These are phyloP conservation scores for Fonsecaea multimorphosa DNA, from an alignment of 2,329 filamentous ascomycete genomes.

Conservation along the genomic window DNA sequence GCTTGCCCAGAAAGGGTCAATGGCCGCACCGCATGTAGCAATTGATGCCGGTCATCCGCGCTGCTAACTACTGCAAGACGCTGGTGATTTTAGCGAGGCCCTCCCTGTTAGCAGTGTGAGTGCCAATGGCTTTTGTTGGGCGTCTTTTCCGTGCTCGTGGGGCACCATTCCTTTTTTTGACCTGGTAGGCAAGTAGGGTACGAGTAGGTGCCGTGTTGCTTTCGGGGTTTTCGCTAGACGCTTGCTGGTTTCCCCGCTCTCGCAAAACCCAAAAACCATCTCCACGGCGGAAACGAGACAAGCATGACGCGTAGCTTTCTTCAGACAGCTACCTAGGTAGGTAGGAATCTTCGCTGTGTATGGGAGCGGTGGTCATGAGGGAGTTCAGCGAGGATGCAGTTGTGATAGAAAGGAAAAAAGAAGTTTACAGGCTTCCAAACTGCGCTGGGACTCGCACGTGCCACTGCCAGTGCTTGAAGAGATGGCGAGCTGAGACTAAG, in stretches of 20 bases:
- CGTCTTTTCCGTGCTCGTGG: slow-evolving; percentile 14
- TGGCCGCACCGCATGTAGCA: slow-evolving; percentile 4
- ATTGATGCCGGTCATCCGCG: slow-evolving; percentile 18
- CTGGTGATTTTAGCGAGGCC: slow-evolving; percentile 16
- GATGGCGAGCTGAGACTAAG: neutral
- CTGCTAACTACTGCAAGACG: slow-evolving; percentile 24
- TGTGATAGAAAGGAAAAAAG: neutral
- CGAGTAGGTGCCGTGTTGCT: slow-evolving; percentile 13
- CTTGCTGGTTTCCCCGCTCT: slow-evolving; percentile 6
- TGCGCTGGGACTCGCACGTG: neutral
- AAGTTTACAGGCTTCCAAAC: neutral
- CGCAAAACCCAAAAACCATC: neutral
- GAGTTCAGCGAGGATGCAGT: neutral
- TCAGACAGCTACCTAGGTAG: too few relatives aligned
- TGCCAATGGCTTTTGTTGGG: slow-evolving; percentile 10
- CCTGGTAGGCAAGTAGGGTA: too few relatives aligned
- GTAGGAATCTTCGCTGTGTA: neutral
- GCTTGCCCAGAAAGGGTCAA: neutral
- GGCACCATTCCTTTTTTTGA: slow-evolving; percentile 7
- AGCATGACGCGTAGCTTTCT: neutral
- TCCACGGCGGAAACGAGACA: neutral
- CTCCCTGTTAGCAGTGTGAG: neutral
- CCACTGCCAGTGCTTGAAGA: too few relatives aligned
- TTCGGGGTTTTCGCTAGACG: slow-evolving; percentile 10
- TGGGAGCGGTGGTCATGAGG: neutral